phyloP scores from a whole-genome alignment of 2,329 filamentous ascomycete species.

The Aureobasidium sp. region DNA sequence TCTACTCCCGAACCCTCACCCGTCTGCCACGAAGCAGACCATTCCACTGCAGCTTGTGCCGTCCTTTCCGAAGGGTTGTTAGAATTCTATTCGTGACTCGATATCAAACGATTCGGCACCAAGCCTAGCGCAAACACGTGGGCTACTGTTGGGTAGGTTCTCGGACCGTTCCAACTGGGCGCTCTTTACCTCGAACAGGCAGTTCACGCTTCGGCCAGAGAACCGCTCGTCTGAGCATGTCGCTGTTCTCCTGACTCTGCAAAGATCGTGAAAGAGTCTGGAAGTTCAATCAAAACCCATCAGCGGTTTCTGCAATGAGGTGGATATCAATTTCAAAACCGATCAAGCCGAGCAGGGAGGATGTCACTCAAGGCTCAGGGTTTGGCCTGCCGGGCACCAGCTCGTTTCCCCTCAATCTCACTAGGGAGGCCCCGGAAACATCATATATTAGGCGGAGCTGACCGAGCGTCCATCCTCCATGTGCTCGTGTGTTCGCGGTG shows the following conservation, averaged over 20 bases:
- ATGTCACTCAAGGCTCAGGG: constrained; percentile 1
- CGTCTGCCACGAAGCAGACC: neutral
- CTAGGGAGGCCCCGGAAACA: constrained; percentile 3
- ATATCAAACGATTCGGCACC: neutral
- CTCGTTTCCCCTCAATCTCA: constrained; percentile 8
- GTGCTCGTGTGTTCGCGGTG: neutral
- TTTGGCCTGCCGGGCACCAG: neutral
- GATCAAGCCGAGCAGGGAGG: neutral
- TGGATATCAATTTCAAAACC: neutral
- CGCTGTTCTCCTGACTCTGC: neutral
- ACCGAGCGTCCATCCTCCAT: constrained; percentile 4
- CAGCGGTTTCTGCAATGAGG: neutral
- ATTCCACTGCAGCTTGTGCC: neutral
- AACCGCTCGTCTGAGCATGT: neutral
- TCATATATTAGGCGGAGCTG: constrained; percentile 8
- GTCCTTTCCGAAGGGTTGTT: neutral
- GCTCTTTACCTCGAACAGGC: constrained; percentile 1
- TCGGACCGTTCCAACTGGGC: constrained; percentile 3
- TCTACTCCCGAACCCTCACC: neutral
- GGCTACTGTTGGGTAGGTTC: neutral
- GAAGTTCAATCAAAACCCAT: neutral
- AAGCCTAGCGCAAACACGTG: constrained; percentile 1
- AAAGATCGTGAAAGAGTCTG: neutral
- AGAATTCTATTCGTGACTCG: neutral
- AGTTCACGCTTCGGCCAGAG: neutral